A percentile compares a stretch with the other conserved stretches of the same genome.
Conservation (phyloP, 805 yeast species). For the Candida insectorum region DNA sequence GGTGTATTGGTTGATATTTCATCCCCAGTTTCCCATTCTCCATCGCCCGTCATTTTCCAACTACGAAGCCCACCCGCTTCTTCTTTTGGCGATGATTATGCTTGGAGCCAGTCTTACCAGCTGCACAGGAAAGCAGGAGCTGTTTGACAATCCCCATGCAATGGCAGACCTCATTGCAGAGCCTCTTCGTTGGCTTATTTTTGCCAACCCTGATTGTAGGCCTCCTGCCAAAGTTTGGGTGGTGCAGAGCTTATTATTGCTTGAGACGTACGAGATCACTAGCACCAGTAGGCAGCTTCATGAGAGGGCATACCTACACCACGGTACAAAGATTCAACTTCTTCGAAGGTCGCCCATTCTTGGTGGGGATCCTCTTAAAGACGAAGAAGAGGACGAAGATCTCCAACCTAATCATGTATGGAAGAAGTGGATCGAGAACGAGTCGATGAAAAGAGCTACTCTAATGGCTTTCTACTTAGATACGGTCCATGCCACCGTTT, state of each 20-base stretch:
- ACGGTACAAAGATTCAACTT: conserved; percentile 55
- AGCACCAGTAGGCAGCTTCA: conserved; percentile 62
- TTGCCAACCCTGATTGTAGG: conserved; percentile 61
- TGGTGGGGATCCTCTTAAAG: conserved; percentile 39
- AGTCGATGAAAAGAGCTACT: conserved; percentile 30
- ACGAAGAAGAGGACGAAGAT: conserved; percentile 18
- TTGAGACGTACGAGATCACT: conserved; percentile 73
- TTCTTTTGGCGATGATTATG: conserved; percentile 52
- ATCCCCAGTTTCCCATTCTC: conserved; percentile 56
- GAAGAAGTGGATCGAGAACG: conserved; percentile 37
- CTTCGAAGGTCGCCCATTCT: conserved; percentile 24
- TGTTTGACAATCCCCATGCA: conserved; percentile 16
- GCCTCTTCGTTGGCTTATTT: conserved; percentile 66
- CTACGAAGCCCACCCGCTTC: conserved; percentile 41
- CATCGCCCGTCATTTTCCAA: conserved; percentile 57
- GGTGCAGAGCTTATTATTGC: conserved; percentile 61
- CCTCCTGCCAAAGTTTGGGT: conserved; percentile 76
- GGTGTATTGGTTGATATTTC: conserved; percentile 54
- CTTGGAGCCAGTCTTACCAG: conserved; percentile 48
- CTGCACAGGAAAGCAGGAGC: conserved; percentile 21
- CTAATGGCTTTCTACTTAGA: conserved; percentile 36
- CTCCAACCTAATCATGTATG: conserved; percentile 17
- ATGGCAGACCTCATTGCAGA: conserved; percentile 47
- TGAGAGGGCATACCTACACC: conserved; percentile 80
- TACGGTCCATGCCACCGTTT: conserved; percentile 32